Evolutionary conservation across 2,329 filamentous ascomycete species (phyloP), one percentile per base, ranked within the genome.

Genomic region (Calonectria naviculata): DNA sequence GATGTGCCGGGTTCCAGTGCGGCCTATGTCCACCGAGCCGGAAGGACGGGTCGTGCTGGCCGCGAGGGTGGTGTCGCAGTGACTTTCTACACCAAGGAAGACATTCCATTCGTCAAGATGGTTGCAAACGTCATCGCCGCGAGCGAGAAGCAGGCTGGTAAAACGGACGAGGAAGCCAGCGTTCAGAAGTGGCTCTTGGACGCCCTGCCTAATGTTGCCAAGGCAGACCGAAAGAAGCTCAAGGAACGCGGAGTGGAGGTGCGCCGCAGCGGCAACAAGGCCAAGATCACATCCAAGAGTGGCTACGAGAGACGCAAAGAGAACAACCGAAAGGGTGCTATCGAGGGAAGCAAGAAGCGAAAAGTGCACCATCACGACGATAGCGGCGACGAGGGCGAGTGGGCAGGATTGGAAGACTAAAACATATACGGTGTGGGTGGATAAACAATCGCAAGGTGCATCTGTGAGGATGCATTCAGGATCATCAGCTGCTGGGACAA

Each of bases 31-130:
- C 97, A 99, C 84, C 94, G 97, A 13, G 95, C 97, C 0, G 97
- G 97, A 0, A 90, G 97, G 56, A 98, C 97, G 0, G 97, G 96
- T 0, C 90, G 97, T 26, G 97, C 95, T 0, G 97, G 97, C 0
- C 90, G 95, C 28, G 91, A 94, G 78, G 95, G 95, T 24, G 97
- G 97, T 58, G 90, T 98, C 4, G 95, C 95, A 0, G 93, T 99
- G 1, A 99, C 97, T 0, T 93, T 98, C 70, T 99, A 98, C 83
- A 98, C 96, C 0, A 95, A 97, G 81, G 97, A 98, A 72, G 97
- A 99, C 79, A 93, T 98, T 5, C 93, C 94, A 0, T 95, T 89
- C 68, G 91, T 99, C 68, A 97, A 96, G 85, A 94, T 92, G 73
- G 94, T 99, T 31, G 97, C 95, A 38, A 98, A 98, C 79, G 94